A percentile compares a stretch with the other conserved stretches of the same genome.
phyloP scores from a whole-genome alignment of 768 basidiomycete genomes.

The Tylopilus sp. region DNA sequence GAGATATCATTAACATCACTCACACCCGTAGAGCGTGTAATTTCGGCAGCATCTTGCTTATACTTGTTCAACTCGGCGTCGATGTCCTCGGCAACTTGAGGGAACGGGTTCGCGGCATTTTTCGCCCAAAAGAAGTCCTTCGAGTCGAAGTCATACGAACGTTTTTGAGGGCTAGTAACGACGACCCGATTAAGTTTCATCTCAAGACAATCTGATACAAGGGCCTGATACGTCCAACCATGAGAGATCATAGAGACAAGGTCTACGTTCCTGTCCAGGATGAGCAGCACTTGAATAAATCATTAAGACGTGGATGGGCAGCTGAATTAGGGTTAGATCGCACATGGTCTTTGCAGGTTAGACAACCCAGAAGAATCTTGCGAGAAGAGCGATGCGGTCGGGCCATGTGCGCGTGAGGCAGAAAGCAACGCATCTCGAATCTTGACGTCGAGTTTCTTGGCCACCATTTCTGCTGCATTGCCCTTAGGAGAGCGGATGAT shows the following conservation, averaged over 20 bases:
- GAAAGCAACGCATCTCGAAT: conserved; percentile 82
- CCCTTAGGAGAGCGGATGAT: conserved; percentile 93
- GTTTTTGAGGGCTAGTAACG: conserved; percentile 69
- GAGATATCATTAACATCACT: conserved; percentile 94
- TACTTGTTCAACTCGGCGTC: conserved; percentile 87
- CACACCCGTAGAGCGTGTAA: conserved; percentile 93
- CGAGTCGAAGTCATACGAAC: conserved; percentile 91
- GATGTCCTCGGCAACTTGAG: conserved; percentile 97
- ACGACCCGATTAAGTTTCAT: conserved; percentile 96
- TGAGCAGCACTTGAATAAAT: conserved; percentile 69
- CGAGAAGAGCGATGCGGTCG: conserved; percentile 62
- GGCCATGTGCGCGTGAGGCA: conserved; percentile 56
- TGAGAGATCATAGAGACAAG: conserved; percentile 91
- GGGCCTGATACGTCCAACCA: conserved; percentile 98
- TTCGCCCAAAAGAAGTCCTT: conserved; percentile 99
- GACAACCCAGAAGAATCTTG: conserved; percentile 82
- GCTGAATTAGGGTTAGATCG: conserved; percentile 24
- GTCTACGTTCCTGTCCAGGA: conserved; percentile 93
- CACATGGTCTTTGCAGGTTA: conserved; percentile 84
- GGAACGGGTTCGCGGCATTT: conserved; percentile 95
- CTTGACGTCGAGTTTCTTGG: conserved; percentile 89
- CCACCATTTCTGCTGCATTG: conserved; percentile 99
- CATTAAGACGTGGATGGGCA: conserved; percentile 8
- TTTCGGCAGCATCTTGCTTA: conserved; percentile 95
- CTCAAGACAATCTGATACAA: conserved; percentile 95